Base-by-base conservation (phyloP, 176 grass and related monocot species). In the Stipa capillata region DNA sequence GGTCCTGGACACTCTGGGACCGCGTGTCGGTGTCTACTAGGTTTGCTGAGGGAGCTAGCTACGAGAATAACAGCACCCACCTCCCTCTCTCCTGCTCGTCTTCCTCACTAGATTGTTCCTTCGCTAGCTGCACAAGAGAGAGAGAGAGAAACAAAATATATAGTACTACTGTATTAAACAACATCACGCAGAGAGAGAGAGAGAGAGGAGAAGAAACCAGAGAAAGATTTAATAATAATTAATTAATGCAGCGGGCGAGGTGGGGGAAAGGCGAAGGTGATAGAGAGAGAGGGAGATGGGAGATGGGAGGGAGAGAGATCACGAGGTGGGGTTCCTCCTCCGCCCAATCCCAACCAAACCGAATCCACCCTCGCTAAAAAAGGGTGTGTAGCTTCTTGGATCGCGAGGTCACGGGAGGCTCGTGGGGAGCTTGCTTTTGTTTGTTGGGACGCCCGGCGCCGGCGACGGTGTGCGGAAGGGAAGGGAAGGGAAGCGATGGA, bases 401-500 rank as follows among this genome's bases (percentile, higher is more conserved):
- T 72, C 81, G 33, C 52, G 57, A 7, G 47, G 44, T 88, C 82
- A 89, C 72, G 77, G 61, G 63, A 61, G n/a, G 69, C 31, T 29
- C 51, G 61, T 43, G 65, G 51, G 9, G 79, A 33, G 40, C 18
- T n/a, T 50, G 24, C 44, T 27, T 43, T 25, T 23, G 35, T 15
- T 60, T 59, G 56, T 27, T 60, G 27, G 18, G 13, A 10, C 47
- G 73, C 37, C n/a, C n/a, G n/a, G 60, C 65, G 61, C 62, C 85
- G 78, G 72, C 60, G 59, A 45, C 32, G 28, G 51, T n/a, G 5
- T 15, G 14, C 27, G 55, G 61, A 25, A 4, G 33, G 21, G 27
- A 18, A 0, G 31, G 17, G 33, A 24, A 11, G 8, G 21, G n/a
- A 2, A 24, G 31, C 39, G 51, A 97, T 97, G 93, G 87, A 97